Percentiles rank a stretch among this genome's conserved stretches.
phyloP scores from a whole-genome alignment of 2,329 filamentous ascomycete species.

The Neofusicoccum sp. region DNA sequence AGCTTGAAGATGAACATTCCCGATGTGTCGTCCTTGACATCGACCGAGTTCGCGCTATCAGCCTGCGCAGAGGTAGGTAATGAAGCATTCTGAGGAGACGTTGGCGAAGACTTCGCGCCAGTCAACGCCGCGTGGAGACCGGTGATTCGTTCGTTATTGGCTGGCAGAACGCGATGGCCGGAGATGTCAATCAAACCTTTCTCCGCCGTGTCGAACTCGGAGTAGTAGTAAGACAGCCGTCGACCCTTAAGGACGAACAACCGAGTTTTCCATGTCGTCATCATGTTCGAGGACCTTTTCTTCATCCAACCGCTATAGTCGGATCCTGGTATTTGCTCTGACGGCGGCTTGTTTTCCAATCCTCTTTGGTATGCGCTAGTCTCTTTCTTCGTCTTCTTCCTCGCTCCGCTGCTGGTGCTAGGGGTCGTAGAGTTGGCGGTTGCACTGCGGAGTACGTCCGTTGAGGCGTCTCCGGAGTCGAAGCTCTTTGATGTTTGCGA shows the following conservation, averaged over 20 bases:
- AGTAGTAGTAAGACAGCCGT: slow-evolving; percentile 92
- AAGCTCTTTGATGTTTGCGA: slow-evolving; percentile 67
- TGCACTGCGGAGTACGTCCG: slow-evolving; percentile 19
- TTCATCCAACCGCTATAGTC: slow-evolving; percentile 99
- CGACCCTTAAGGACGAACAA: slow-evolving; percentile 93
- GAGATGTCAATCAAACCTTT: slow-evolving; percentile 97
- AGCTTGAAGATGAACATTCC: slow-evolving; percentile 98
- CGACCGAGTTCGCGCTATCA: slow-evolving; percentile 32
- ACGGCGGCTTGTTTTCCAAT: slow-evolving; percentile 73
- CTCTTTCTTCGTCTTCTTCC: slow-evolving; percentile 77
- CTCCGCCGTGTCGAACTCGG: slow-evolving; percentile 86
- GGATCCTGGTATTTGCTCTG: slow-evolving; percentile 79
- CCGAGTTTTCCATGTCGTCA: slow-evolving; percentile 96
- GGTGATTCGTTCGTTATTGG: slow-evolving; percentile 86
- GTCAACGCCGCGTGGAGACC: slow-evolving; percentile 90
- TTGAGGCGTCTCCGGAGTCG: slow-evolving; percentile 64
- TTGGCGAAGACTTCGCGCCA: slow-evolving; percentile 71
- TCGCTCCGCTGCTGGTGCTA: slow-evolving; percentile 29
- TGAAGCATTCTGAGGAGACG: slow-evolving; percentile 48
- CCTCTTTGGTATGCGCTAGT: slow-evolving; percentile 93
- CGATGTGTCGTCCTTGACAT: slow-evolving; percentile 50
- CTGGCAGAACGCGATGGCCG: slow-evolving; percentile 92
- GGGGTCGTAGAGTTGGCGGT: slow-evolving; percentile 46
- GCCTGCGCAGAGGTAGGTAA: slow-evolving; percentile 41
- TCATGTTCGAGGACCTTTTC: slow-evolving; percentile 93